These are phyloP conservation scores for Raphidocelis subcapitata DNA, from an alignment of 139 green algal species.

Conservation along the genomic window DNA sequence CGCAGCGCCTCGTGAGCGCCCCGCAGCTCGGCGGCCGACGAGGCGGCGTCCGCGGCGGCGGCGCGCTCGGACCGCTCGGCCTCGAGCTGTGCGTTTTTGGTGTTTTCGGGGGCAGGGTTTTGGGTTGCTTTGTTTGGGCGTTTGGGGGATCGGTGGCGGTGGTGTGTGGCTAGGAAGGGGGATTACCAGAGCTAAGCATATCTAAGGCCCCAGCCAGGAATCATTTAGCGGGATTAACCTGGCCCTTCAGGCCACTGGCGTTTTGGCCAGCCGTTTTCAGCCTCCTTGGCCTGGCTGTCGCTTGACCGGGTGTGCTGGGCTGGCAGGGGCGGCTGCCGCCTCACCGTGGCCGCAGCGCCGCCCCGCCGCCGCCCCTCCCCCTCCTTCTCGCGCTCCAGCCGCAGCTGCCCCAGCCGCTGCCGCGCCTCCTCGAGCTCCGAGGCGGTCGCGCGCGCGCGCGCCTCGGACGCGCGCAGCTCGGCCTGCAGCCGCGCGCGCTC, in stretches of 20 bases:
- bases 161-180: no score
- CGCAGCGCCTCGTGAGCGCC: conserved; percentile 29
- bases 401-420: no score
- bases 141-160: no score
- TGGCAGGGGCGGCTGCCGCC: conserved; percentile 1
- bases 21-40: conserved; percentile 20
- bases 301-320: conserved; percentile 20
- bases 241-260: no score
- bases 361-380: conserved; percentile 1
- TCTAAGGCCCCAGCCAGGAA: no score
- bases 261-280: conserved; percentile 4
- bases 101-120: no score
- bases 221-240: no score
- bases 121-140: no score
- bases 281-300: conserved; percentile 34
- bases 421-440: neutral
- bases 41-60: conserved; percentile 19
- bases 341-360: neutral
- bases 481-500: neutral
- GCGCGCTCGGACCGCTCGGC: conserved; percentile 30
- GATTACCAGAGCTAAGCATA: no score
- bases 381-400: neutral
- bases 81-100: conserved; percentile 28
- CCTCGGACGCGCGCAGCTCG: neutral
- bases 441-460: neutral